A percentile compares a stretch with the other conserved stretches of the same genome.
These are phyloP conservation scores for Linum lewisii DNA, from an alignment of 345 rosid species.

Conservation along the genomic window DNA sequence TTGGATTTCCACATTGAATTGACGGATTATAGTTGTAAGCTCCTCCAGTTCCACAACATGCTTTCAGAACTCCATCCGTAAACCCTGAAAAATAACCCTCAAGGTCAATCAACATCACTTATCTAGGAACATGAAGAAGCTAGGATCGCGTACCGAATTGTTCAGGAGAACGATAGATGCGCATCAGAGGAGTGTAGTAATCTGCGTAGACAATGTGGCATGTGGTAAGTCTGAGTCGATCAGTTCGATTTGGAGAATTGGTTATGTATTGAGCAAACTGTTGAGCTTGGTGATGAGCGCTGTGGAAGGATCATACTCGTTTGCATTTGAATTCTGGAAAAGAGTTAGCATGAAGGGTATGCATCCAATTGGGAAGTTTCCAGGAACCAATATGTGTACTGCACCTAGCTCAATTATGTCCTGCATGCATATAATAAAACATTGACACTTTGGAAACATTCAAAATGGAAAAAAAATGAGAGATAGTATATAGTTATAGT, in stretches of 20 bases:
- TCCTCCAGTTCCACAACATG: slow-evolving; percentile 43
- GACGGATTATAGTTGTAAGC: slow-evolving; percentile 29
- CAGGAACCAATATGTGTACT: slow-evolving; percentile 33
- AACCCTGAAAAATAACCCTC: slow-evolving; percentile 24
- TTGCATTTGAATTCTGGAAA: slow-evolving; percentile 12
- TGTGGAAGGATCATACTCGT: slow-evolving; percentile 25
- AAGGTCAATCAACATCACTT: no score
- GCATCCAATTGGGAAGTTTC: slow-evolving; percentile 38
- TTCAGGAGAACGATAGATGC: slow-evolving; percentile 21
- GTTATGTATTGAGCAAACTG: slow-evolving; percentile 31
- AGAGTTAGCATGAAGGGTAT: slow-evolving; percentile 18
- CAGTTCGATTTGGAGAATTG: slow-evolving; percentile 23
- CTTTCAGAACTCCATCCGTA: slow-evolving; percentile 14
- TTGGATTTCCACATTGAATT: slow-evolving; percentile 17
- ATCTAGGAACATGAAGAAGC: neutral
- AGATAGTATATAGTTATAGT: no score
- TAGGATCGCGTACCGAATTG: slow-evolving; percentile 25
- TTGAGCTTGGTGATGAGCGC: slow-evolving; percentile 38
- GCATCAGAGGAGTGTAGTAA: slow-evolving; percentile 24
- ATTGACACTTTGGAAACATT: neutral
- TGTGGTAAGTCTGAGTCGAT: slow-evolving; percentile 18
- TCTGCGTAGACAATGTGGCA: slow-evolving; percentile 28
- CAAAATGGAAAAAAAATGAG: neutral
- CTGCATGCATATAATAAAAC: slow-evolving; percentile 20
- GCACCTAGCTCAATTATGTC: slow-evolving; percentile 38